A percentile compares a stretch with the other conserved stretches of the same genome.
Conservation (phyloP, 192 early-diverging fungal species). For the Haplosporangium gracile region DNA sequence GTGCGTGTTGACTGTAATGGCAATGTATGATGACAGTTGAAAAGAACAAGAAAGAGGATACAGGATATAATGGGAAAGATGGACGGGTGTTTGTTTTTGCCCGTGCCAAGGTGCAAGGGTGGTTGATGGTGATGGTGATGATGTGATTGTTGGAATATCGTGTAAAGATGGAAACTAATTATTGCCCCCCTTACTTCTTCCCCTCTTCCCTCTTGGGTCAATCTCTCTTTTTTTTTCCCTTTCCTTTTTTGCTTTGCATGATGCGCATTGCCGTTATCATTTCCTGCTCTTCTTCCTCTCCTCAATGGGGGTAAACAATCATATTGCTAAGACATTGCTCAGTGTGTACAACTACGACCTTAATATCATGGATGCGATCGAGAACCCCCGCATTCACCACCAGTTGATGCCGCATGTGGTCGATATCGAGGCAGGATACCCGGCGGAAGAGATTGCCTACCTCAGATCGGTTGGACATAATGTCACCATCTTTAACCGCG, state of each 20-base stretch:
- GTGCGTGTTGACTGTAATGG: not conserved
- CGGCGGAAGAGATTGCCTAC: slow-evolving; percentile 18
- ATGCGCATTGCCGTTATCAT: not conserved
- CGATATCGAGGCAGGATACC: slow-evolving; percentile 38
- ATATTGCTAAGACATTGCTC: slow-evolving; percentile 71
- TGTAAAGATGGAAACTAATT: too few species aligned
- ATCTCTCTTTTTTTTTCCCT: not conserved
- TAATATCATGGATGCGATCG: slow-evolving; percentile 78
- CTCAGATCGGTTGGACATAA: slow-evolving; percentile 32
- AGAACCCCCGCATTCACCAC: slow-evolving; percentile 86
- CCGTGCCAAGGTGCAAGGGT: too few species aligned
- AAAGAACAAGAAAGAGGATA: too few species aligned
- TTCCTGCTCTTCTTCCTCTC: too few species aligned
- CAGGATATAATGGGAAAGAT: too few species aligned
- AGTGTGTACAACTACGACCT: slow-evolving; percentile 81
- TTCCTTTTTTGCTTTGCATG: not conserved
- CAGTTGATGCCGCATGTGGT: slow-evolving; percentile 86
- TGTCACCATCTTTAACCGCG: slow-evolving; percentile 44
- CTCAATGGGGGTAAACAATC: not conserved
- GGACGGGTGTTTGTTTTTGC: too few species aligned
- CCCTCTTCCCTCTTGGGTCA: not conserved
- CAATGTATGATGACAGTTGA: not conserved
- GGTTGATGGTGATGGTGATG: too few species aligned
- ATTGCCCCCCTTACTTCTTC: not conserved
- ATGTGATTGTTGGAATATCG: too few species aligned